A percentile compares a stretch with the other conserved stretches of the same genome.
These are phyloP conservation scores for Aspergillus ostianus DNA, from an alignment of 495 filamentous ascomycete species.

Conservation along the genomic window DNA sequence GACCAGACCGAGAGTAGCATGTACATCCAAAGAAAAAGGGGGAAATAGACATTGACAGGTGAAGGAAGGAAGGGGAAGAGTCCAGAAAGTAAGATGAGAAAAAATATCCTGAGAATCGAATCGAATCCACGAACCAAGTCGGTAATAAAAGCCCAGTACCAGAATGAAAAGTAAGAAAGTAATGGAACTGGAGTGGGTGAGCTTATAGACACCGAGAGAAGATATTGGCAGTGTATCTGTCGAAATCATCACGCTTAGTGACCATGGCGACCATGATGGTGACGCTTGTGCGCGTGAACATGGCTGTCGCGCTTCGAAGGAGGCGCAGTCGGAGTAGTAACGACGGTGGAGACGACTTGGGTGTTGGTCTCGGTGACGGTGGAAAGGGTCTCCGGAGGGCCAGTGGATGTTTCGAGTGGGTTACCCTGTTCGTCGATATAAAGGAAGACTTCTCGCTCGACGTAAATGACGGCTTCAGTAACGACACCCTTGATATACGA, in stretches of 20 bases:
- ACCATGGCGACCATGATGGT: slow-evolving; percentile 22
- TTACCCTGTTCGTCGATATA: slow-evolving; percentile 29
- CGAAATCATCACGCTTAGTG: slow-evolving; percentile 9
- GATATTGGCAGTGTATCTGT: background rate
- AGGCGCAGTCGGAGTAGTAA: slow-evolving; percentile 23
- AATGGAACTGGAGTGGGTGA: background rate
- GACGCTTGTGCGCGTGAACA: slow-evolving; percentile 3
- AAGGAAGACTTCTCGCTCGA: slow-evolving; percentile 39
- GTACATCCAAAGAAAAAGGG: slow-evolving; percentile 13
- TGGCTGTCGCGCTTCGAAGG: slow-evolving; percentile 24
- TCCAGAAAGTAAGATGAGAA: slow-evolving; percentile 2
- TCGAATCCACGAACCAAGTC: background rate
- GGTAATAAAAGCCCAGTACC: background rate
- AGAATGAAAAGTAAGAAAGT: background rate
- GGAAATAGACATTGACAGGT: slow-evolving; percentile 12
- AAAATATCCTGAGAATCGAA: slow-evolving; percentile 3
- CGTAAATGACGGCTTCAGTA: slow-evolving; percentile 35
- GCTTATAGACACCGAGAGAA: background rate
- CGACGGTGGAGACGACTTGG: slow-evolving; percentile 22
- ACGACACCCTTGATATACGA: slow-evolving; percentile 26
- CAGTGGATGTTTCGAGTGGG: slow-evolving; percentile 19
- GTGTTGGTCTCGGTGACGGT: slow-evolving; percentile 15
- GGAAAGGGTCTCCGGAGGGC: slow-evolving; percentile 16
- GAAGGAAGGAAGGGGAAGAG: slow-evolving; percentile 5
- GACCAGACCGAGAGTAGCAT: slow-evolving; percentile 7